phyloP scores from a whole-genome alignment of 306 rosid genomes.

The Alnus rubra region DNA sequence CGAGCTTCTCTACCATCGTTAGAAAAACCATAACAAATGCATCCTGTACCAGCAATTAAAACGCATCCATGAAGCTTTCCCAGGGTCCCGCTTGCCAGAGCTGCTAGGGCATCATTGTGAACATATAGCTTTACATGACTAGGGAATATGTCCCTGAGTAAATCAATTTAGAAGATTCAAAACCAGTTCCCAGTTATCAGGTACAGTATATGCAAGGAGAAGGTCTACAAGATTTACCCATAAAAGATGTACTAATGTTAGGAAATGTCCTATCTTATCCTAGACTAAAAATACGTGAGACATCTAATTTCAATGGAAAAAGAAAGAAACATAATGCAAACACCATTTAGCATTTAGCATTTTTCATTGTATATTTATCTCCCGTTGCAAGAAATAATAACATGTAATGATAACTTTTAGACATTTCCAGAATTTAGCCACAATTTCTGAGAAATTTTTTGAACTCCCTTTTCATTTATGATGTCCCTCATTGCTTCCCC shows the following conservation, averaged over 20 bases:
- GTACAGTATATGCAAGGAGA: background rate
- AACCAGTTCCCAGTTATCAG: background rate
- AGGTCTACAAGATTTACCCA: background rate
- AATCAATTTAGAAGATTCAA: conserved; percentile 22
- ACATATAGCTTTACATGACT: conserved; percentile 73
- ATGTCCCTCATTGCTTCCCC: background rate
- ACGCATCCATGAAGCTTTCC: conserved; percentile 96
- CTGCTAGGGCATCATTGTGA: conserved; percentile 95
- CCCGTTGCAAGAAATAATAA: background rate
- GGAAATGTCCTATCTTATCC: background rate
- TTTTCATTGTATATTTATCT: background rate
- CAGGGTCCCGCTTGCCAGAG: conserved; percentile 87
- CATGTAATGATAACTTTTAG: background rate
- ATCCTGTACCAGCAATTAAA: conserved; percentile 91
- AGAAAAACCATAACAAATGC: conserved; percentile 87
- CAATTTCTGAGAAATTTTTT: background rate
- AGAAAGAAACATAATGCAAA: background rate
- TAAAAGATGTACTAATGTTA: background rate
- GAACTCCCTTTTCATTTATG: background rate
- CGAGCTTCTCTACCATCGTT: conserved; percentile 92
- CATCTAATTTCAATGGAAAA: background rate
- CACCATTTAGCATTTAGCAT: background rate
- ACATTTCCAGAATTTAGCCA: background rate
- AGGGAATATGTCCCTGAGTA: conserved; percentile 77
- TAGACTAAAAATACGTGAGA: background rate